Evolutionary conservation across 2,329 filamentous ascomycete species (phyloP).

Genomic region (Phaeomoniella chlamydospora): DNA sequence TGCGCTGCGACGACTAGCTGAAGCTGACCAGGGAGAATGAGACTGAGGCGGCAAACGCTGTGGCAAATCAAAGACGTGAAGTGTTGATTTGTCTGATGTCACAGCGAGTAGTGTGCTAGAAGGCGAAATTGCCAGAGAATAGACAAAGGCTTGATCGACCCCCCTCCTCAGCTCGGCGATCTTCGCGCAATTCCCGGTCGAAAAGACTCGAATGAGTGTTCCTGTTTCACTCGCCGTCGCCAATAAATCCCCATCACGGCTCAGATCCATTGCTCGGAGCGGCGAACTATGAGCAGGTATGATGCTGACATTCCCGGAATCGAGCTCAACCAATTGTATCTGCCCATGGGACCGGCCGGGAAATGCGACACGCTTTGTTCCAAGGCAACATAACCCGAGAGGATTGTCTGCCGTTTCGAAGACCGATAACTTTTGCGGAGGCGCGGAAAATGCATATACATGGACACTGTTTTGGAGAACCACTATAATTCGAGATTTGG

Average conservation of each 20-base stretch:
- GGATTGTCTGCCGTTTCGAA: constrained; percentile 83
- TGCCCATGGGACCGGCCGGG: constrained; percentile 80
- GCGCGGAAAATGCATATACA: constrained; percentile 64
- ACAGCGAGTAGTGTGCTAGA: constrained; percentile 68
- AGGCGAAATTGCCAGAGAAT: constrained; percentile 77
- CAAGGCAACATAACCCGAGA: constrained; percentile 64
- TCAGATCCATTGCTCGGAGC: constrained; percentile 65
- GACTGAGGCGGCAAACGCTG: constrained; percentile 22
- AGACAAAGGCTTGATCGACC: constrained; percentile 76
- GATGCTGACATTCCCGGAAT: constrained; percentile 74
- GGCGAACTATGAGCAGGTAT: constrained; percentile 77
- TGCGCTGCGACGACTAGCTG: constrained; percentile 17
- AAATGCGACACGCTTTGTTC: constrained; percentile 60
- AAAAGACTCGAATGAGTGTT: constrained; percentile 76
- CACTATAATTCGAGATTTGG: constrained; percentile 61
- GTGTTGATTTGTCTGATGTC: constrained; percentile 89
- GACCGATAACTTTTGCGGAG: constrained; percentile 53
- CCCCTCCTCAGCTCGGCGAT: constrained; percentile 77
- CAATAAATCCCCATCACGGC: constrained; percentile 62
- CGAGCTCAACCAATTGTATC: constrained; percentile 71
- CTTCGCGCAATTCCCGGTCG: constrained; percentile 64
- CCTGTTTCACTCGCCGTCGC: constrained; percentile 87
- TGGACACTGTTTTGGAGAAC: constrained; percentile 70
- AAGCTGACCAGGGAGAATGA: constrained; percentile 2
- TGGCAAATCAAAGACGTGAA: constrained; percentile 85